phyloP scores from a whole-genome alignment of 2,329 filamentous ascomycete genomes.

The Trichoderma cornu-damae region DNA sequence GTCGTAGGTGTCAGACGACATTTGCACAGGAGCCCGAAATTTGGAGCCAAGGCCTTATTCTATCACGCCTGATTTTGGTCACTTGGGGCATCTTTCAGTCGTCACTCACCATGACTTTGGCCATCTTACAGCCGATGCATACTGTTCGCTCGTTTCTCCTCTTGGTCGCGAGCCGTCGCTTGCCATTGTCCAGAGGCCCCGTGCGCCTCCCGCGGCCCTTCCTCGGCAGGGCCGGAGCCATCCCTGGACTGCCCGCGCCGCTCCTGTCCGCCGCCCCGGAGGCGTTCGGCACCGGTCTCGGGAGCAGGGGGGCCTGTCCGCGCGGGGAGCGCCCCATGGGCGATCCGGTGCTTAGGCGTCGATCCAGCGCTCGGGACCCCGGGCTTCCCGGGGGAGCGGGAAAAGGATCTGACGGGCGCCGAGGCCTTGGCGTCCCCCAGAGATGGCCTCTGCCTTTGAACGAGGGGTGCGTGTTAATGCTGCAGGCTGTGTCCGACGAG shows the following conservation, averaged over 20 bases:
- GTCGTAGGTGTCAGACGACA: no score
- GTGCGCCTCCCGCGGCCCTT: neutral
- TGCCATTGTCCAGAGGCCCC: neutral
- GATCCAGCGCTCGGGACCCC: neutral
- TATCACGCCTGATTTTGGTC: no score
- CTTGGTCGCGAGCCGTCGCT: conserved; percentile 1
- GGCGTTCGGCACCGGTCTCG: neutral
- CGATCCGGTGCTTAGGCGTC: neutral
- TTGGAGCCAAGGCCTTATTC: neutral
- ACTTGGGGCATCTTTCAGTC: neutral
- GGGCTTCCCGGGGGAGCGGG: neutral
- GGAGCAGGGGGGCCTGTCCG: neutral
- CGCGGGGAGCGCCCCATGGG: neutral
- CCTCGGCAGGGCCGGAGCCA: neutral
- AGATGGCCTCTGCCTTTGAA: neutral
- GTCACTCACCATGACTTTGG: conserved; percentile 12
- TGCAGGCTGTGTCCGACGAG: neutral
- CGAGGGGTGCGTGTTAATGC: neutral
- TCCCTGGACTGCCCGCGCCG: neutral
- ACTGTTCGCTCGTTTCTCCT: conserved; percentile 14
- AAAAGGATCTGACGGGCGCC: neutral
- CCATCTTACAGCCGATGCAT: conserved; percentile 16
- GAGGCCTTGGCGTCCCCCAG: neutral
- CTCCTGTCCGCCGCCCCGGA: neutral
- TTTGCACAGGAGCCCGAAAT: neutral